Conservation (phyloP, 2,329 filamentous ascomycete species). For the Fusarium albidum region DNA sequence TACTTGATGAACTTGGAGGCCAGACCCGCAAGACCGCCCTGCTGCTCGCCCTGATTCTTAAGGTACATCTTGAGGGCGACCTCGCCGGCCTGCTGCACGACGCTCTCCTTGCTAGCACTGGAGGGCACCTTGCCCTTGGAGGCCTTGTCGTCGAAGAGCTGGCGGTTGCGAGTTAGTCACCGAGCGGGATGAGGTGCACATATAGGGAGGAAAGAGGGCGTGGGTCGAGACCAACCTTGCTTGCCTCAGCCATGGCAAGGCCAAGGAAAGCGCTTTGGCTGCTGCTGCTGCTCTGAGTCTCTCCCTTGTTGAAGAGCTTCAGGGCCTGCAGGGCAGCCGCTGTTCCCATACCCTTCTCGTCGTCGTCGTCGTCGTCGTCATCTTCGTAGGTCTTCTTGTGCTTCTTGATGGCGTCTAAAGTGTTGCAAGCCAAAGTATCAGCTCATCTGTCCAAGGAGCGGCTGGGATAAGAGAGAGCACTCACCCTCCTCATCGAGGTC, state of each 20-base stretch:
- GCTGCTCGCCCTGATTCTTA: constrained; percentile 70
- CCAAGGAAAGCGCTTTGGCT: constrained; percentile 84
- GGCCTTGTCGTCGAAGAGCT: constrained; percentile 69
- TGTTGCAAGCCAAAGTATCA: background rate
- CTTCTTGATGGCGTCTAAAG: constrained; percentile 70
- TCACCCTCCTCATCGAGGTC: constrained; percentile 60
- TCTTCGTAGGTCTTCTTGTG: constrained; percentile 78
- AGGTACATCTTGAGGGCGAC: constrained; percentile 92
- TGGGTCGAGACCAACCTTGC: constrained; percentile 63
- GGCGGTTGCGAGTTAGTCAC: constrained; percentile 15
- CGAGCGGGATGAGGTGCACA: background rate
- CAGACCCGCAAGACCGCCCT: constrained; percentile 54
- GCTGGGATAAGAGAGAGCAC: constrained; percentile 13
- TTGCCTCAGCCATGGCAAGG: constrained; percentile 87
- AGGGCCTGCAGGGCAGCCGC: constrained; percentile 84
- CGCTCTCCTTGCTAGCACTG: constrained; percentile 80
- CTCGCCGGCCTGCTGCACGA: constrained; percentile 80
- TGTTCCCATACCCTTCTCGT: constrained; percentile 66
- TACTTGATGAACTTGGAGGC: constrained; percentile 56
- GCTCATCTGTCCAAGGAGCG: background rate
- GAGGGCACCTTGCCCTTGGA: constrained; percentile 61
- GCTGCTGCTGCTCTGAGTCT: constrained; percentile 53
- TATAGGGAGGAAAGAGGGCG: no score
- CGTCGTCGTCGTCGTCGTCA: constrained; percentile 55
- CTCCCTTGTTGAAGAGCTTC: constrained; percentile 76